Percentiles rank a stretch among this genome's conserved stretches.
phyloP scores from a whole-genome alignment of 2,329 filamentous ascomycete genomes.

The Orbilia ellipsospora region DNA sequence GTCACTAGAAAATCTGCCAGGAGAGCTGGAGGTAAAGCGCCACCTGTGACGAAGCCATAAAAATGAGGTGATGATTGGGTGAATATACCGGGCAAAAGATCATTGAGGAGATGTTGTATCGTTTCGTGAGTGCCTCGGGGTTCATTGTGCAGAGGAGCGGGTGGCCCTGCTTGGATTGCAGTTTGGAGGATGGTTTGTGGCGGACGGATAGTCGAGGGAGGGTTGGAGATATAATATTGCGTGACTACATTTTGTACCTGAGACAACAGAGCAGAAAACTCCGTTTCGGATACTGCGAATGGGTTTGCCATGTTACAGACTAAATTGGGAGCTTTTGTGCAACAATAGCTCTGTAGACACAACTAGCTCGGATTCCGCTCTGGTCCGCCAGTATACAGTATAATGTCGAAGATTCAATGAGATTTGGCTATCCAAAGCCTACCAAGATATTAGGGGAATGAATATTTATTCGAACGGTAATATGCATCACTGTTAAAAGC shows the following conservation, averaged over 20 bases:
- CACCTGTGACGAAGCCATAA: slow-evolving; percentile 66
- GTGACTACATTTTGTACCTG: slow-evolving; percentile 45
- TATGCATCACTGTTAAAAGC: no score
- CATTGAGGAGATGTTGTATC: slow-evolving; percentile 40
- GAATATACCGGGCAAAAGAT: slow-evolving; percentile 46
- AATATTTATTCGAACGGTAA: no score
- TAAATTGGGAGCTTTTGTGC: no score
- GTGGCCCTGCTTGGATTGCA: slow-evolving; percentile 22
- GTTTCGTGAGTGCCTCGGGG: slow-evolving; percentile 29
- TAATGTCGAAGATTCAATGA: no score
- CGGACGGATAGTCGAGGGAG: slow-evolving; percentile 40
- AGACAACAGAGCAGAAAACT: slow-evolving; percentile 31
- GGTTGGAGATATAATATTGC: slow-evolving; percentile 47
- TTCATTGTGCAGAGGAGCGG: slow-evolving; percentile 2
- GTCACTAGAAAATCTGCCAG: slow-evolving; percentile 87
- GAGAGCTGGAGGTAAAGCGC: slow-evolving; percentile 79
- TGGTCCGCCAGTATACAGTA: no score
- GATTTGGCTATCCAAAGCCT: no score
- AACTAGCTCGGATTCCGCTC: no score
- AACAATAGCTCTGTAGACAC: no score
- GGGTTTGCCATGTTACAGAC: slow-evolving; percentile 36
- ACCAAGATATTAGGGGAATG: not conserved
- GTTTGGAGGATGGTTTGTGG: slow-evolving; percentile 19
- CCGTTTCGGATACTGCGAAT: slow-evolving; percentile 27
- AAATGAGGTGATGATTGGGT: slow-evolving; percentile 46